A percentile compares a stretch with the other conserved stretches of the same genome.
These are phyloP conservation scores for Phytophthora cactorum DNA, from an alignment of 352 stramenopile species.

Conservation along the genomic window DNA sequence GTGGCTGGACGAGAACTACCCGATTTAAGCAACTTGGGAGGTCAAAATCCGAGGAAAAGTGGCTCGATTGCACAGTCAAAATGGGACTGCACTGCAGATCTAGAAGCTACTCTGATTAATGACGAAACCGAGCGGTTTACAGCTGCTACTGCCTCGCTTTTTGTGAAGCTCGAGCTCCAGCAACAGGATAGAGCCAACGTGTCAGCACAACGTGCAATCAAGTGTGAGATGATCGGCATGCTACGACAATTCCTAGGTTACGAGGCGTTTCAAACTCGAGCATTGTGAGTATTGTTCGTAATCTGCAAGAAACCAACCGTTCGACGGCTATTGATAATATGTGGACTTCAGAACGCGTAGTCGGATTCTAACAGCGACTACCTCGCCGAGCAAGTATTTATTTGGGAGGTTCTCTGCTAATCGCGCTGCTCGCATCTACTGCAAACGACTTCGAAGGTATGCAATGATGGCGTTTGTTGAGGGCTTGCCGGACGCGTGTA, in stretches of 20 bases:
- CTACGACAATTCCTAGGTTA: constrained; percentile 33
- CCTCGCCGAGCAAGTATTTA: constrained; percentile 25
- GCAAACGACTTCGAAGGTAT: constrained; percentile 2
- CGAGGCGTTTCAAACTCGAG: constrained; percentile 29
- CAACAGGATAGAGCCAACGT: constrained; percentile 18
- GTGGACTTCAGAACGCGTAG: constrained; percentile 29
- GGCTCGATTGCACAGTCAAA: constrained; percentile 29
- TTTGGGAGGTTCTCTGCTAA: constrained; percentile 28
- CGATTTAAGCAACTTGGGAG: not conserved
- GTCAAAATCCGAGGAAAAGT: constrained; percentile 31
- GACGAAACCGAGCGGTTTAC: constrained; percentile 17
- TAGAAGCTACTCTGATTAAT: constrained; percentile 28
- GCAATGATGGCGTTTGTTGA: constrained; percentile 22
- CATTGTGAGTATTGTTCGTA: constrained; percentile 24
- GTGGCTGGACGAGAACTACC: not conserved
- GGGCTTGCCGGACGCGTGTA: constrained; percentile 11
- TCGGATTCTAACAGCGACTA: constrained; percentile 31
- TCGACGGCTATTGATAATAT: constrained; percentile 31
- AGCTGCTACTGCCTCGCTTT: constrained; percentile 9
- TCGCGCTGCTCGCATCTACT: constrained; percentile 23
- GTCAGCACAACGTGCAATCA: constrained; percentile 23
- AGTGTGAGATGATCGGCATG: constrained; percentile 39
- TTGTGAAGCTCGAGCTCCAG: constrained; percentile 14
- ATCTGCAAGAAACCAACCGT: constrained; percentile 29
- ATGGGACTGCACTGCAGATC: constrained; percentile 16